Conservation (phyloP, 139 green algal genomes). For the Coelastrella sp. region DNA sequence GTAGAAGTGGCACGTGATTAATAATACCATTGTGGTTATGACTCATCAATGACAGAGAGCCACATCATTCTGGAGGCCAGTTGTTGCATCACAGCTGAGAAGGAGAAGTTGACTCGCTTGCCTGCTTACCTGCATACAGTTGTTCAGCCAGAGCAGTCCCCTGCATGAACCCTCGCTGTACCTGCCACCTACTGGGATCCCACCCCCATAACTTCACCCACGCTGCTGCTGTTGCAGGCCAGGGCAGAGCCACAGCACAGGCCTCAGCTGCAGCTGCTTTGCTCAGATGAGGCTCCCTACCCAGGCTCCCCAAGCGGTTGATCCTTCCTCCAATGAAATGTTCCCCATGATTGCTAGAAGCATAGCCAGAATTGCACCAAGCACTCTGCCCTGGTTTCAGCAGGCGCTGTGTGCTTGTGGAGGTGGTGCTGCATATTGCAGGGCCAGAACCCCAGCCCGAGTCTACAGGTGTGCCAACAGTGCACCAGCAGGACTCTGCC, state of each 20-base stretch:
- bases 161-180: conserved; percentile 5
- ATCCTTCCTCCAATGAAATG: background rate
- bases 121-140: conserved; percentile 15
- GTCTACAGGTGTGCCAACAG: background rate
- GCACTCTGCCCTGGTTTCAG: background rate
- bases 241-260: conserved; percentile 13
- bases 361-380: background rate
- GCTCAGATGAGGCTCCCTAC: background rate
- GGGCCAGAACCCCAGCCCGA: background rate
- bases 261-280: conserved; percentile 1
- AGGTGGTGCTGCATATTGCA: background rate
- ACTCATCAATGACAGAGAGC: too few species aligned
- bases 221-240: conserved; percentile 15
- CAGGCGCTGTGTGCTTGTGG: conserved; percentile 2
- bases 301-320: background rate
- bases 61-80: too few species aligned
- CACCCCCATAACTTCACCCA: background rate
- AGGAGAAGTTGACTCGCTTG: background rate
- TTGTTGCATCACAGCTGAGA: too few species aligned
- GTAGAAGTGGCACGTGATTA: too few species aligned
- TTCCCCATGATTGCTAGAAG: too few species aligned
- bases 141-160: background rate
- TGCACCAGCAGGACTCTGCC: conserved; percentile 15
- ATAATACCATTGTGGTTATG: too few species aligned
- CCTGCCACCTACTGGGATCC: conserved; percentile 30